Conservation (phyloP, 441 rosid genomes). For the Brassica balearica region DNA sequence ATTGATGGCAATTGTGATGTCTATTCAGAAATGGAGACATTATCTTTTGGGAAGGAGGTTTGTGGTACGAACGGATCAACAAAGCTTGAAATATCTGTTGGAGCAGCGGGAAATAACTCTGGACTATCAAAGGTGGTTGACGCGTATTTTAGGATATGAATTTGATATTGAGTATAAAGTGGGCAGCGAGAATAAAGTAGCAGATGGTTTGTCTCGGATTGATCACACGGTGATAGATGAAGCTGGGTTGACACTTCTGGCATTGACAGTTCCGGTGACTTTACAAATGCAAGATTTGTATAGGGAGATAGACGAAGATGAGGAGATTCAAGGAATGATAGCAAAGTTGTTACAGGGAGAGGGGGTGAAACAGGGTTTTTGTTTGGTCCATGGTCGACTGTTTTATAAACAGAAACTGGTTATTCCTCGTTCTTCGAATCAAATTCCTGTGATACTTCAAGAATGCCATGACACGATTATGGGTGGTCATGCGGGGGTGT, state of each 20-base stretch:
- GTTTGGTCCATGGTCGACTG: neutral
- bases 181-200: neutral
- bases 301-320: neutral
- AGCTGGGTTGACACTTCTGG: neutral
- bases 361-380: neutral
- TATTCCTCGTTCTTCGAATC: neutral
- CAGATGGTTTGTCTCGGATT: neutral
- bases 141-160: neutral
- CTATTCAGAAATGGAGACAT: neutral
- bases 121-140: neutral
- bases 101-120: neutral
- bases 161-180: neutral
- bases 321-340: neutral
- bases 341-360: neutral
- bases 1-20: neutral
- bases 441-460: neutral
- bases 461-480: neutral
- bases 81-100: neutral
- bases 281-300: neutral
- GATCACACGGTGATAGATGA: neutral
- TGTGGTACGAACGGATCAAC: neutral
- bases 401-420: neutral
- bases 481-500: neutral
- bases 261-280: neutral
- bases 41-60: neutral